Evolutionary conservation across 306 rosid species (phyloP).

Genomic region (Corylus heterophylla): DNA sequence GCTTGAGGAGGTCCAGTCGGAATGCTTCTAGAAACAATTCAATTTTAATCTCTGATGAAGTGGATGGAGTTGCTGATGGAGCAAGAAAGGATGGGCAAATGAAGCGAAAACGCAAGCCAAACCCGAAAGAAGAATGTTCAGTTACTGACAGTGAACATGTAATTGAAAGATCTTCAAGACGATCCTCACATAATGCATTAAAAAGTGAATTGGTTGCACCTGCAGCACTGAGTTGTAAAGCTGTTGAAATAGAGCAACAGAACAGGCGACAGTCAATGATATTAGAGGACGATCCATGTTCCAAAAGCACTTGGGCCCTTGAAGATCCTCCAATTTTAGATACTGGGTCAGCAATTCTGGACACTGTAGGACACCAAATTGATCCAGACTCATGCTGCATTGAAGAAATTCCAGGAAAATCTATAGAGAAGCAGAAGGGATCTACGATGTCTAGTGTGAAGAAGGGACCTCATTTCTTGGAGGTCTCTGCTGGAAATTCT

Average conservation of each 20-base stretch:
- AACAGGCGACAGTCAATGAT: background rate
- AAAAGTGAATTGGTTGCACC: conserved; percentile 1
- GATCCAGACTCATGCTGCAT: background rate
- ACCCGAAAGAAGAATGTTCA: conserved; percentile 3
- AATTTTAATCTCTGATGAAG: background rate
- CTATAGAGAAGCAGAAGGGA: conserved; percentile 9
- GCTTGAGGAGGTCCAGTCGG: conserved; percentile 5
- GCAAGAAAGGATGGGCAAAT: background rate
- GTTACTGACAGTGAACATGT: background rate
- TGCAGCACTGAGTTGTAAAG: background rate
- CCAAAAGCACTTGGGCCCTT: background rate
- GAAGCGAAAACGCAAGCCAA: background rate
- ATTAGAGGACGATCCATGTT: background rate
- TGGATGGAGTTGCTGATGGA: conserved; percentile 3
- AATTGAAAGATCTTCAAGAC: conserved; percentile 9
- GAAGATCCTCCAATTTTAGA: conserved; percentile 10
- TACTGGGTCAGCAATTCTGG: background rate
- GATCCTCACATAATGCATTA: background rate
- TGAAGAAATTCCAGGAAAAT: conserved; percentile 7
- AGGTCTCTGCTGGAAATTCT: conserved; percentile 9
- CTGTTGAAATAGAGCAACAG: conserved; percentile 3
- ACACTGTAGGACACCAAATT: background rate
- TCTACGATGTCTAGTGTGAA: background rate
- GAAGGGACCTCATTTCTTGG: background rate
- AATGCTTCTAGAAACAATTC: conserved; percentile 12